Conservation (phyloP, 2,329 filamentous ascomycete species). For the Aspergillus caelatus region DNA sequence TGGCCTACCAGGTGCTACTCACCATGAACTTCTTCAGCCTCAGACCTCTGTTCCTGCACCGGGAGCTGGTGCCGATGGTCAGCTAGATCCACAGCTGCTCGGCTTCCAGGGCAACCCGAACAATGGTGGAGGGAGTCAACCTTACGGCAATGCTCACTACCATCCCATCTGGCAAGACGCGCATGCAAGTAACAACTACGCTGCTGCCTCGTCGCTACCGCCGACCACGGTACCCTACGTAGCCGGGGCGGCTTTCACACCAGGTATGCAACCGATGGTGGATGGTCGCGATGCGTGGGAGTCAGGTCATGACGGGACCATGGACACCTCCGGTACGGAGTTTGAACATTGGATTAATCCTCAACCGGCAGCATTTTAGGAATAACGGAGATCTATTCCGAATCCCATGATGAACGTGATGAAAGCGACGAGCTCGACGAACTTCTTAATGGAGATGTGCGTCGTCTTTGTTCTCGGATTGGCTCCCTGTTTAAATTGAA, state of each 20-base stretch:
- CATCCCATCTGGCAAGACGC: conserved; percentile 29
- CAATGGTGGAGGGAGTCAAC: conserved; percentile 13
- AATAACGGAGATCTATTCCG: neutral
- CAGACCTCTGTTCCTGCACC: conserved; percentile 30
- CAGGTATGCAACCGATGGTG: conserved; percentile 36
- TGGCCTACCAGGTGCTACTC: conserved; percentile 45
- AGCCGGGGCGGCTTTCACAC: conserved; percentile 23
- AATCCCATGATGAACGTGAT: conserved; percentile 13
- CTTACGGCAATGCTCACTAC: conserved; percentile 22
- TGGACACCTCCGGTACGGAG: conserved; percentile 46
- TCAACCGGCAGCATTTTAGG: conserved; percentile 22
- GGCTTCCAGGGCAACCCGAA: conserved; percentile 29
- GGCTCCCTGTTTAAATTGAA: conserved; percentile 6
- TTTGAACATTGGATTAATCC: conserved; percentile 51
- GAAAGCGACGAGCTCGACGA: conserved; percentile 15
- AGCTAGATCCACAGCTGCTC: conserved; percentile 48
- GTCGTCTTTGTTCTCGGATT: conserved; percentile 8
- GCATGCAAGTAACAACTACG: conserved; percentile 21
- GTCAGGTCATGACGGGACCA: conserved; percentile 37
- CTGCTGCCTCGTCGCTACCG: conserved; percentile 19
- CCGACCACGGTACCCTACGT: conserved; percentile 17
- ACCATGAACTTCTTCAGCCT: conserved; percentile 47
- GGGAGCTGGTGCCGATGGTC: conserved; percentile 29
- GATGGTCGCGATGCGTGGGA: conserved; percentile 41
- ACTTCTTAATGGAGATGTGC: conserved; percentile 3